Conservation (phyloP, 208 protist genomes). For the Acanthamoeba healyi region DNA sequence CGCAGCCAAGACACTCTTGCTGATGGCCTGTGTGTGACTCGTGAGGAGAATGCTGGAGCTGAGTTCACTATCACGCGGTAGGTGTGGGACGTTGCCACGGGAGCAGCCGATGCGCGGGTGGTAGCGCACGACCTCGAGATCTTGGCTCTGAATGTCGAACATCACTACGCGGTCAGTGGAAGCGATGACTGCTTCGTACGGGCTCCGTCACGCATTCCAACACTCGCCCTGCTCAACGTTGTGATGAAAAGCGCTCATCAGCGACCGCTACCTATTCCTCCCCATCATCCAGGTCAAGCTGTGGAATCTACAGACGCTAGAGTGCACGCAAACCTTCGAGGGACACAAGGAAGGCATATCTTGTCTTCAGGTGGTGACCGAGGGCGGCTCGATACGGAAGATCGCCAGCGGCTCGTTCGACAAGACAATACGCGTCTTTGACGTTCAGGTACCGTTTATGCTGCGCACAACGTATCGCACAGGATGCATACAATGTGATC, state of each 20-base stretch:
- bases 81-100: not conserved
- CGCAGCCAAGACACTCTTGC: no score
- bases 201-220: no score
- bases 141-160: not conserved
- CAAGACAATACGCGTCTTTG: conserved; percentile 6
- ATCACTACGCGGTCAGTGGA: not conserved
- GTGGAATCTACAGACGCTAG: conserved; percentile 2
- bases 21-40: no score
- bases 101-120: not conserved
- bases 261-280: no score
- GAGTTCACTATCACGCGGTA: no score
- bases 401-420: not conserved
- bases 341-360: not conserved
- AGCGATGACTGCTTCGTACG: not conserved
- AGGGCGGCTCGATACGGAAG: not conserved
- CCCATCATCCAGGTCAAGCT: not conserved
- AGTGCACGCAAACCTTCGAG: not conserved
- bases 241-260: no score
- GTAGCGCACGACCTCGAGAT: conserved; percentile 6
- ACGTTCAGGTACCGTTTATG: not conserved
- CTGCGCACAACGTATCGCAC: no score
- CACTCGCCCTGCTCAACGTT: not conserved
- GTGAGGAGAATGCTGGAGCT: no score
- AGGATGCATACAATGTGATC: no score
- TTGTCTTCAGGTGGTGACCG: not conserved